Evolutionary conservation across 2,329 filamentous ascomycete genomes (phyloP).

Genomic region (Gaeumannomyces sp.): DNA sequence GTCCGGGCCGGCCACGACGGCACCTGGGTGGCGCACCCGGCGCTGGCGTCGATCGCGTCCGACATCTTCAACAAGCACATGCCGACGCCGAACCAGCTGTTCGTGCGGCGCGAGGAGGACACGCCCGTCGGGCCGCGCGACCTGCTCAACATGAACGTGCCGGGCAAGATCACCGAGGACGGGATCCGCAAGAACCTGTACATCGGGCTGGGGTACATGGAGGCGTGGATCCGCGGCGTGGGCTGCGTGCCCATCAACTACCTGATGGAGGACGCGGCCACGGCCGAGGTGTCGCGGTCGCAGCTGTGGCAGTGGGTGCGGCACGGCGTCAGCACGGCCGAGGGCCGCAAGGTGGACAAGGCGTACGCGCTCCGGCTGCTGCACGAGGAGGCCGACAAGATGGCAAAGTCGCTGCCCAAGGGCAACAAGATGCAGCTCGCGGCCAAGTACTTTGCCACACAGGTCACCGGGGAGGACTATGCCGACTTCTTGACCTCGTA

Average conservation of each 20-base stretch:
- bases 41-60: conserved; percentile 77
- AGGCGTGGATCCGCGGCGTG: conserved; percentile 91
- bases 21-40: conserved; percentile 96
- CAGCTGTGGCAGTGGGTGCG: conserved; percentile 97
- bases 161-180: conserved; percentile 83
- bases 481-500: conserved; percentile 88
- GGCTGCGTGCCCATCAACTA: conserved; percentile 98
- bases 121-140: conserved; percentile 82
- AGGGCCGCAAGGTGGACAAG: conserved; percentile 92
- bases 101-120: conserved; percentile 74
- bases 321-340: conserved; percentile 66
- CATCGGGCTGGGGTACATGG: conserved; percentile 97
- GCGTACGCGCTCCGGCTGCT: conserved; percentile 80
- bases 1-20: conserved; percentile 90
- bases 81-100: conserved; percentile 96
- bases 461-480: conserved; percentile 96
- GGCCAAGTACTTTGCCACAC: conserved; percentile 83
- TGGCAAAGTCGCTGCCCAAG: conserved; percentile 68
- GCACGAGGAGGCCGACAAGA: conserved; percentile 73
- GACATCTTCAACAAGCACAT: conserved; percentile 98
- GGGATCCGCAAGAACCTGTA: conserved; percentile 97
- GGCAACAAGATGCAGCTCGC: conserved; percentile 91
- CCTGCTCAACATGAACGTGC: conserved; percentile 96
- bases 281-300: conserved; percentile 87
- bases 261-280: conserved; percentile 97